Base-by-base conservation (phyloP, 768 basidiomycete genomes). In the Suillus sp. region DNA sequence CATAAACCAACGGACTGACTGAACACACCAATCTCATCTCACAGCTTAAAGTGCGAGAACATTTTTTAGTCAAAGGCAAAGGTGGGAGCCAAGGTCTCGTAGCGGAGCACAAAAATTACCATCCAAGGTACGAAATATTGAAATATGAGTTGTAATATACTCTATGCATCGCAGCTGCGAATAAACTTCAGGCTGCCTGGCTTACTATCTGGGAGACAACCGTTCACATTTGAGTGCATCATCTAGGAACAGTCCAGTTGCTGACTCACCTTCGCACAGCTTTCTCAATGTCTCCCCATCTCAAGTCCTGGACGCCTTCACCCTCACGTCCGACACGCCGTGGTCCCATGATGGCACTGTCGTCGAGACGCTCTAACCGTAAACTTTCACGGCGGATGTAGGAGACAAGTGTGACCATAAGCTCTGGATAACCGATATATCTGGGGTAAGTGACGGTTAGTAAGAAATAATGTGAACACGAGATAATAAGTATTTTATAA, bases 341-440 rank as follows among this genome's bases (percentile, higher is more conserved):
- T 38, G 71, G 69, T 27, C 79, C 79, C 30, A 78, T 64, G 59
- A 80, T 56, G 45, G 22, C 67, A 45, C 76, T 77, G 64, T 88
- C 86, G 2, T 78, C 69, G 30, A 89, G 65, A 27, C 62, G 63
- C 63, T 96, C 90, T 37, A 97, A 78, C 59, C 94, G 74, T 20
- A 79, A 78, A 38, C 91, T 77, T 78, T 96, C 95, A 60, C 85
- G 78, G 54, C 95, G 80, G 20, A 93, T 74, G 68, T 92, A 96
- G 42, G 71, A 72, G 13, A 91, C 88, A 18, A 95, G 73, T 30
- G 81, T 80, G 27, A 88, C 83, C 84, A 97, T 88, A 11, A 89
- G 80, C 70, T 88, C 83, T 2, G 93, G 90, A 69, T 93, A 91
- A 59, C 81, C 77, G 14, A 95, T 80, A 67, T 93, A 91, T 68